Conservation (phyloP, 768 basidiomycete species). For the Termitomyces sp. region DNA sequence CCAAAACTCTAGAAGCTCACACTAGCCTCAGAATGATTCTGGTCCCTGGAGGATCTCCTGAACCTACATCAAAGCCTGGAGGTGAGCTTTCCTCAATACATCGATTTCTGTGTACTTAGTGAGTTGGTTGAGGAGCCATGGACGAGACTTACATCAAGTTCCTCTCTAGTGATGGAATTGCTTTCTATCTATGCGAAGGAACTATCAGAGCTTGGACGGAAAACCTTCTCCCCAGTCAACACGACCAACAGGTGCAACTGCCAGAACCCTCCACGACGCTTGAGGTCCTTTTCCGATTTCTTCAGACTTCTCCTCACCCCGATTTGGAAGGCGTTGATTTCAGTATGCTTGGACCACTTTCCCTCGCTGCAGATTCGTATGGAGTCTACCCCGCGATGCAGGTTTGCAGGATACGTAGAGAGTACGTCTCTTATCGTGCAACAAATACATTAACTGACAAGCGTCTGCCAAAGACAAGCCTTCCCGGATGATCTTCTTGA, state of each 20-base stretch:
- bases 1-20: neutral
- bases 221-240: neutral
- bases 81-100: neutral
- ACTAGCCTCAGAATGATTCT: neutral
- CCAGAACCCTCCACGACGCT: neutral
- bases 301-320: neutral
- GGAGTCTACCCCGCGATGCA: neutral
- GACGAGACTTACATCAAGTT: neutral
- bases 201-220: neutral
- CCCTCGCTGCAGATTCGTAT: constrained; percentile 1
- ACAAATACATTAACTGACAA: neutral
- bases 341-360: constrained; percentile 1
- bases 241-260: neutral
- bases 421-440: neutral
- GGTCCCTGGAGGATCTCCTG: neutral
- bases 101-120: neutral
- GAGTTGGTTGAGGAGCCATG: neutral
- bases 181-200: neutral
- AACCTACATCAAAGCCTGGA: too few relatives aligned
- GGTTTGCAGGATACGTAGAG: constrained; percentile 1
- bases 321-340: constrained; percentile 1
- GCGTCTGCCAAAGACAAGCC: neutral
- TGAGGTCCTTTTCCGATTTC: neutral
- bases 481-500: neutral
- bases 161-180: neutral